Evolutionary conservation across 345 rosid species (phyloP), one percentile per base, ranked within the genome.

Genomic region (Rubroshorea leprosula): DNA sequence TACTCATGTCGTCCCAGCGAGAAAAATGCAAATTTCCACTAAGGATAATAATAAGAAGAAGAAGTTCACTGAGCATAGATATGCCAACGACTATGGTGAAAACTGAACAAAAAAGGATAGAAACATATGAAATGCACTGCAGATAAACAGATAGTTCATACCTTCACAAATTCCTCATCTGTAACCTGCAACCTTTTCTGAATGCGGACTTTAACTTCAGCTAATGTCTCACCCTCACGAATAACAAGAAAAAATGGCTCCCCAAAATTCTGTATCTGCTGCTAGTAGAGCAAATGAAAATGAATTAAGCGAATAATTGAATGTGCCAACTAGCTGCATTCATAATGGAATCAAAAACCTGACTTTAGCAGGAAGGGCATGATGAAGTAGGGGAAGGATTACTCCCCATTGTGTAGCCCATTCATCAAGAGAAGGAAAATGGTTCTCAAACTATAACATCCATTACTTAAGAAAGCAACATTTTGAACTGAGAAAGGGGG

Each of bases 21-120:
- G 61, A 93, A 65, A 57, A 85, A 86, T 10, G 99, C 99, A 78
- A 85, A 93, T 72, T 82, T 82, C 99, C 99, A 93, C 99, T 93
- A 76, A 10, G 53, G 55, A 15, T 4, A 49, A 43, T 16, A 35
- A 38, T 26, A 23, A 35, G 17, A 6, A 25, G 12, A 35, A 8
- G 1, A 35, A 35, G 11, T 35, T n/a, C n/a, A n/a, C n/a, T 35
- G 12, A 6, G 41, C 41, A 35, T 35, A 6, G n/a, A n/a, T n/a
- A n/a, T n/a, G n/a, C n/a, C n/a, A n/a, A n/a, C n/a, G n/a, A n/a
- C n/a, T n/a, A n/a, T n/a, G n/a, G n/a, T n/a, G n/a, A n/a, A n/a
- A n/a, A n/a, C n/a, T n/a, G n/a, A n/a, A n/a, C n/a, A n/a, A n/a
- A n/a, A n/a, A n/a, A n/a, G n/a, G n/a, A n/a, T n/a, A n/a, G n/a